Base-by-base conservation (phyloP, 257 asterid species). In the Nicotiana undulata region DNA sequence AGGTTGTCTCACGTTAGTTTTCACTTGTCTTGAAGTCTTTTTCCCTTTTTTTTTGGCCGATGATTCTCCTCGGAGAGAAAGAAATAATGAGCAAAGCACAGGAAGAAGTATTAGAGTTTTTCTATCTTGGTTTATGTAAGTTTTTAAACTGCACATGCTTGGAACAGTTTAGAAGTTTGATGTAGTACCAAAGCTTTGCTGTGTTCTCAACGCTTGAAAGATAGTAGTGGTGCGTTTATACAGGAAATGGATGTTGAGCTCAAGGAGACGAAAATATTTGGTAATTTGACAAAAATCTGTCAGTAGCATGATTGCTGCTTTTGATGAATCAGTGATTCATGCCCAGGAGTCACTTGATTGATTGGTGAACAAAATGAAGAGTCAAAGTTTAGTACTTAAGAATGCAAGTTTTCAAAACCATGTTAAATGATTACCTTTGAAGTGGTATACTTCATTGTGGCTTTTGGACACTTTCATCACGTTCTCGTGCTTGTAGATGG, bases 401-500 rank as follows among this genome's bases (percentile, higher is more conserved):
- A 72, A 72, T 46, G 44, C 24, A 24, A 72, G 44, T 24, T 46
- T 46, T 24, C 61, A 24, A 44, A 44, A 74, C 44, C 10, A 74
- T 49, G 79, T 24, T 74, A 4, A 44, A 24, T 74, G 61, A 74
- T 49, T 74, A 24, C 79, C 31, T 74, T 74, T 49, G 61, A 74
- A 2, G 79, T 49, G 79, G 44, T 74, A 49, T 24, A 74, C 46
- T 49, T 74, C 40, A 74, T 74, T 74, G 51, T 4, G 79, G 15
- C 26, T 49, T 74, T 74, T 74, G 63, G 56, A 46, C 44, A 64
- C 32, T 31, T 65, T 49, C 64, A 60, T 86, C 34, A 20, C 83
- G 67, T 81, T 84, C 55, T 83, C 64, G 87, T 20, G 82, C 83
- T 79, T 83, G 75, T 86, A 95, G 99, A 88, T 95, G 99, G 99